These are phyloP conservation scores for Rhodosporidiobolus sp. DNA, from an alignment of 768 basidiomycete genomes.

Conservation along the genomic window DNA sequence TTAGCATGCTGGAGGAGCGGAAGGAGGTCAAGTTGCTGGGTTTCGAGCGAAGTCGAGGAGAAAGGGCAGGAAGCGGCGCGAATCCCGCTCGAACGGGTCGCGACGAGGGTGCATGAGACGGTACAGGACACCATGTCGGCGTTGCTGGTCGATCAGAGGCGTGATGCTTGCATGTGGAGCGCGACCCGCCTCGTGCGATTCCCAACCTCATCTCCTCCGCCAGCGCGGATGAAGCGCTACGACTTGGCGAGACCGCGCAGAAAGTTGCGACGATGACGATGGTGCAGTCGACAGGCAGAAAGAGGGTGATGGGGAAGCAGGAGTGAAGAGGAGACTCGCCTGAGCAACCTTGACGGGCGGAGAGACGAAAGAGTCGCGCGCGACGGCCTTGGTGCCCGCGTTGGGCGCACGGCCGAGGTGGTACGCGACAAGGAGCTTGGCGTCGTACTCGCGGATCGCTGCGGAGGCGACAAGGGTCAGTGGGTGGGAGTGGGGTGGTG, in stretches of 20 bases:
- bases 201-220: too few species aligned
- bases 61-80: too few species aligned
- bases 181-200: too few species aligned
- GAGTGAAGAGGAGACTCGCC: slow-evolving; percentile 33
- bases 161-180: not conserved
- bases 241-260: too few species aligned
- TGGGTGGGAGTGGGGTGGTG: not conserved
- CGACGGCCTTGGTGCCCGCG: slow-evolving; percentile 58
- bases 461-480: not conserved
- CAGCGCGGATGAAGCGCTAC: too few species aligned
- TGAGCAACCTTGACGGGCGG: slow-evolving; percentile 72
- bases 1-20: not conserved
- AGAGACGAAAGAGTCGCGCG: slow-evolving; percentile 61
- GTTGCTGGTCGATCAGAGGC: slow-evolving; percentile 3
- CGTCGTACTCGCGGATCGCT: slow-evolving; percentile 97
- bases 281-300: not conserved
- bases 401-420: slow-evolving; percentile 89
- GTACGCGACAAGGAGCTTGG: slow-evolving; percentile 94
- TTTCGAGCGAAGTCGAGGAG: not conserved
- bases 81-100: too few species aligned
- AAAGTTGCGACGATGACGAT: too few species aligned
- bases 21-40: not conserved
- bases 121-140: too few species aligned
- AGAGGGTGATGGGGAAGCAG: not conserved
- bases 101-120: too few species aligned